These are phyloP conservation scores for Fusarium irregulare DNA, from an alignment of 2,329 filamentous ascomycete genomes.

Conservation along the genomic window DNA sequence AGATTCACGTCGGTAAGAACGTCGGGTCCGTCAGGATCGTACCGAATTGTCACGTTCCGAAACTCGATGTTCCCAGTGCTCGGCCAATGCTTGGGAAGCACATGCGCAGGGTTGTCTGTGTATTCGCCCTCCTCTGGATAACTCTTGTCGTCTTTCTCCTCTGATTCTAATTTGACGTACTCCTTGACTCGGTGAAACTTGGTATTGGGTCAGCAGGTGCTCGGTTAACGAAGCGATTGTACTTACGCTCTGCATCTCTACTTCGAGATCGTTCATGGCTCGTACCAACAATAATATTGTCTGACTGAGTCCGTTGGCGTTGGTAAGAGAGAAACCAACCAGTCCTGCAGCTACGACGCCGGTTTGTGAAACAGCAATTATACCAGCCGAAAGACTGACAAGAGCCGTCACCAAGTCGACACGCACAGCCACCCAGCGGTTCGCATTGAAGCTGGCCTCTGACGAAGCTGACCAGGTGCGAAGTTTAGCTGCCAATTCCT, in stretches of 20 bases:
- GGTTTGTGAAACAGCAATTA: constrained; percentile 62
- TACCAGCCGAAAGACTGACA: constrained; percentile 62
- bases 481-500: constrained; percentile 63
- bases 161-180: constrained; percentile 57
- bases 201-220: constrained; percentile 26
- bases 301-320: constrained; percentile 65
- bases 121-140: constrained; percentile 56
- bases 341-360: constrained; percentile 62
- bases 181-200: constrained; percentile 63
- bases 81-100: constrained; percentile 59
- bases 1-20: constrained; percentile 64
- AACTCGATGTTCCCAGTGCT: constrained; percentile 62
- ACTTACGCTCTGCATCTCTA: constrained; percentile 66
- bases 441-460: constrained; percentile 65
- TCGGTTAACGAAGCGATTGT: not conserved
- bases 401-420: constrained; percentile 66
- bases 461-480: constrained; percentile 59
- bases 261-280: constrained; percentile 66
- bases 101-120: constrained; percentile 52
- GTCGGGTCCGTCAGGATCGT: constrained; percentile 58
- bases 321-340: constrained; percentile 67
- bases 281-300: constrained; percentile 65
- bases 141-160: constrained; percentile 56
- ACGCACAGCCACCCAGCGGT: constrained; percentile 67
- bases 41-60: constrained; percentile 62